Base-by-base conservation (phyloP, 2,329 filamentous ascomycete genomes). In the Diaporthe vaccinii region DNA sequence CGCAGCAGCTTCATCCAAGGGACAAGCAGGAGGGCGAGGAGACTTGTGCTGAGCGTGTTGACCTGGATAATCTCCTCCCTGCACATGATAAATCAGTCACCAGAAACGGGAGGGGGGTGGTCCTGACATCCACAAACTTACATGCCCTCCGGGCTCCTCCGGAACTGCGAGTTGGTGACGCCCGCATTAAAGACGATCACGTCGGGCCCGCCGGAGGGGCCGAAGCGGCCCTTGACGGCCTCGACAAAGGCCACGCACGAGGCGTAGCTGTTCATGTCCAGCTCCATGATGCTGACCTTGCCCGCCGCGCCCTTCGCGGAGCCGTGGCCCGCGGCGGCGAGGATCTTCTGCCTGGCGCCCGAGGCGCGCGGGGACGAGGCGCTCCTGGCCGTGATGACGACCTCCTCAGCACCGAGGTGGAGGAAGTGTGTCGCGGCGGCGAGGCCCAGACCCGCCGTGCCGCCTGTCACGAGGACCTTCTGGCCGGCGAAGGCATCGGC, bases 11-110 rank as follows among this genome's bases (percentile, higher is more conserved):
- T 82, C 55, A 90, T 80, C 75, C 86, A 86, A 0, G 86, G 87
- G 4, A 90, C 82, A 17, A 93, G 84, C 0, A 91, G 81, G 2
- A 91, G 76, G 1, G 85, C 88, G 3, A 92, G 83, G 0, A 91
- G 84, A 14, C 85, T 84, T 0, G 89, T 92, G 34, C 89, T 90
- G 2, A 92, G 81, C 2, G 87, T 84, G 79, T 92, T 92, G 78
- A 91, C 87, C 80, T 92, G 90, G 22, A 92, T 78, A 4, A 85
- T 88, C 72, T 86, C 83, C 70, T 90, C 89, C 84, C 86, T 78
- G 12, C 8, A n/a, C 20, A 10, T 39, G 36, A 61, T 44, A 36
- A 73, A 58, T 39, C 20, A 65, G 58, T 20, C 57, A 36, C 25
- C n/a, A n/a, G 25, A 31, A 55, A 41, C 25, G 12, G 22, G 36